Evolutionary conservation across 2,329 filamentous ascomycete species (phyloP), one percentile per base, ranked within the genome.

Genomic region (Trichoderma koningii): DNA sequence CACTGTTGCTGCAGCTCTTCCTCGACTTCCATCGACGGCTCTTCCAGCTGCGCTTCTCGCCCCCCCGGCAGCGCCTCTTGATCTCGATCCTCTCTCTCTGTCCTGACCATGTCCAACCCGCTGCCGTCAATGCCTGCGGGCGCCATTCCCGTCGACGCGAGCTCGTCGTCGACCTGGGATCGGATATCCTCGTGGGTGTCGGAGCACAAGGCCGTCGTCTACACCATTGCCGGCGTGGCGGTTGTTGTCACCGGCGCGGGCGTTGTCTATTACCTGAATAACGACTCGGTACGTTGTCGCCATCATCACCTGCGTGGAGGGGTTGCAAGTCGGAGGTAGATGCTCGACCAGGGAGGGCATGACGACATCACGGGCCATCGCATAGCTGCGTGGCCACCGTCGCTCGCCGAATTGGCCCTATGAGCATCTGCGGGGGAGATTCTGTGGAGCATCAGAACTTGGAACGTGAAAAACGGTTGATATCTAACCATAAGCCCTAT

Each of bases 151-250:
- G 76, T 86, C 71, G 79, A 85, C 65, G 76, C 81, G 69, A 85
- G 89, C 67, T 86, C 89, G 66, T 89, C 91, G 55, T 89, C 91
- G 53, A 80, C 95, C 64, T 97, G 93, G 93, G 92, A 97, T 78
- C 89, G 93, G 73, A 82, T 97, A 79, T 90, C 93, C 70, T 89
- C 83, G 74, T 99, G 95, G 94, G 93, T 91, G 15, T 91, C 93
- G 2, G 94, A 98, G 77, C 93, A 99, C 81, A 98, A 97, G 82
- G 90, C 92, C 55, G 85, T 94, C 63, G 93, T 96, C 68, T 99
- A 97, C 80, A 97, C 95, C 70, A 92, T 98, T 79, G 95, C 94
- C 64, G 95, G 95, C 73, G 91, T 97, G 66, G 94, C 94, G 62
- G 86, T 97, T 55, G 92, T 97, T 50, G 91, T 96, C 64, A 95